Base-by-base conservation (phyloP, 2,329 filamentous ascomycete genomes). In the Xylariaceae sp. region DNA sequence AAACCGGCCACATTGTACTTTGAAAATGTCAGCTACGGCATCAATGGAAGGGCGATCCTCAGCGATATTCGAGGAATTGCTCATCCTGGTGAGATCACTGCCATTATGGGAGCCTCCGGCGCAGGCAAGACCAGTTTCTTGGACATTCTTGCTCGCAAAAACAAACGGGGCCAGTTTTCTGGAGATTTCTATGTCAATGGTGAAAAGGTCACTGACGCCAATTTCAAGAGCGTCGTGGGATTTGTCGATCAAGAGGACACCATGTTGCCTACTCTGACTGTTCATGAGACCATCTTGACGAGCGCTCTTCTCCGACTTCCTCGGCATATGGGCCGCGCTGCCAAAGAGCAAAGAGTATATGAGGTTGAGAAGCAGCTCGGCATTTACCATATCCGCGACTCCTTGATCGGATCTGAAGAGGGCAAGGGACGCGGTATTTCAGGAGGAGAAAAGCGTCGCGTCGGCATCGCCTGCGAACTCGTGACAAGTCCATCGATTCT, bases 161-260 rank as follows among this genome's bases (percentile, higher is more conserved):
- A 97, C 75, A 99, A 99, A 76, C 87, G 92, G 39, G 95, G 94
- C 45, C 74, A 80, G 1, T 84, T 89, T 0, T 78, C 81, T 7
- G 95, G 95, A 17, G 84, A 93, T 61, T 96, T 97, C 69, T 94
- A 88, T 69, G 86, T 99, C 69, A 97, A 97, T 66, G 95, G 94
- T 39, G 91, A 97, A 73, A 93, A 90, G 73, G 87, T 97, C 44
- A 80, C 80, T 37, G 90, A 97, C 72, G 74, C 83, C 35, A 90
- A 97, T 63, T 99, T 94, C 76, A 90, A 89, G 71, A 92, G 86
- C 62, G 91, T 97, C 55, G 88, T 97, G 65, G 94, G 95, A 18
- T 99, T 97, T 68, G 94, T 99, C 47, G 94, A 99, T 68, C 94
- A 99, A 76, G 94, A 99, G 71, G 94, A 99, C 71, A 96, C 93